Conservation (phyloP, 345 rosid genomes). For the Bruguiera sexangula region DNA sequence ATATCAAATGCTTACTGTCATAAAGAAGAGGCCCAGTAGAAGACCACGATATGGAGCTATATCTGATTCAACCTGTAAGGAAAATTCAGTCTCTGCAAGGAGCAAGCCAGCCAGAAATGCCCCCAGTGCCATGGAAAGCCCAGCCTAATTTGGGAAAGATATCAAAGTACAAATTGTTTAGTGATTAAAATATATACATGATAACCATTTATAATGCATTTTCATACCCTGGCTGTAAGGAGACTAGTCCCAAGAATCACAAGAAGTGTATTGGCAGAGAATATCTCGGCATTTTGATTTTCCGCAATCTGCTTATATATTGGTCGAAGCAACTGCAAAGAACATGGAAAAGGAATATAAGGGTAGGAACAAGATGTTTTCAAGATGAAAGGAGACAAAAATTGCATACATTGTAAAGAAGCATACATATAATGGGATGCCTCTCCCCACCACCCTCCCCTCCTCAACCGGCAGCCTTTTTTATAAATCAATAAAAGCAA, state of each 20-base stretch:
- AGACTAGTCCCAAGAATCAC: conserved; percentile 97
- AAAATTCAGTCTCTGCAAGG: conserved; percentile 99
- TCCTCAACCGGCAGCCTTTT: neutral
- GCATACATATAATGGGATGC: neutral
- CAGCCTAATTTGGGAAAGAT: conserved; percentile 62
- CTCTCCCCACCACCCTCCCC: neutral
- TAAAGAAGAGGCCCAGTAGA: conserved; percentile 95
- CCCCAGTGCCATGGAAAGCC: conserved; percentile 98
- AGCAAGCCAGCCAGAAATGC: conserved; percentile 99
- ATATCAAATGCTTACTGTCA: conserved; percentile 65
- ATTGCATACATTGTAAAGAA: neutral
- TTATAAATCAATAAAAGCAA: neutral
- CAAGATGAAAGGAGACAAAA: conserved; percentile 1
- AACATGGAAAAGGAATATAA: conserved; percentile 15
- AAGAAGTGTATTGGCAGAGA: conserved; percentile 94
- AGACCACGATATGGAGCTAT: conserved; percentile 99
- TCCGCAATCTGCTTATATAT: conserved; percentile 96
- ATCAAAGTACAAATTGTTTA: conserved; percentile 16
- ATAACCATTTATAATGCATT: conserved; percentile 20
- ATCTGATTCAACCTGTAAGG: conserved; percentile 99
- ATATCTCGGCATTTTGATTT: conserved; percentile 96
- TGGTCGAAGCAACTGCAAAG: conserved; percentile 90
- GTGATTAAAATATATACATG: neutral
- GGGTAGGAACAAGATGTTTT: conserved; percentile 1
- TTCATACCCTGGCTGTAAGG: conserved; percentile 93